Evolutionary conservation across 495 filamentous ascomycete genomes (phyloP), one percentile per base, ranked within the genome.

Genomic region (Massariosphaeria phaeospora): DNA sequence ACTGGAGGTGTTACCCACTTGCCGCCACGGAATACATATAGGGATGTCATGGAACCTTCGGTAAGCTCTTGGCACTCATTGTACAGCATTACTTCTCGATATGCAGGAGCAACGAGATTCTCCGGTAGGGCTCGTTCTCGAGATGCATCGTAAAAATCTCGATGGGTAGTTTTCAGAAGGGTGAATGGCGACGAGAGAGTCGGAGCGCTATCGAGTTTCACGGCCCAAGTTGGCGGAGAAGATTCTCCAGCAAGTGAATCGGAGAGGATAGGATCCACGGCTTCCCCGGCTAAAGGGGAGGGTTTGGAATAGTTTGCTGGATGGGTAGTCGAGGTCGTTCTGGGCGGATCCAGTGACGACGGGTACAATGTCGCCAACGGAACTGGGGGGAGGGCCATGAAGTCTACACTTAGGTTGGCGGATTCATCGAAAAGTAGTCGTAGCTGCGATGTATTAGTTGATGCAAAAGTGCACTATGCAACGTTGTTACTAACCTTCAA

Each of bases 41-140:
- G 79, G 11, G 83, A 93, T 1, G 85, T 88, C 24, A 85, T 78
- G 59, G 83, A 89, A 15, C 88, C 88, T 66, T 98, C 93, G 84
- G 94, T 94, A 8, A 95, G 69, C 48, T 89, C 79, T 1, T 78
- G 77, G 20, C 76, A 64, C 1, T 69, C 68, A 64, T 86, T 89
- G 47, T 89, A 73, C 23, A 96, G 63, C 24, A 96, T 73, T 6
- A 93, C 85, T 66, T 96, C 90, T 15, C 83, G 78, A 15, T 17
- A 29, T 0, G 29, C 15, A 6, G 36, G 46, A 21, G 34, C 26
- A 2, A 33, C 15, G 18, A 50, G 44, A 24, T 52, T 57, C 11
- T 20, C 3, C 0, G 71, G 62, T 2, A 72, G 72, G 0, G 74
- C 76, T n/a, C 54, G 47, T 5, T 30, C 26, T 1, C 69, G 65